Base-by-base conservation (phyloP, 208 protist species). In the Acanthamoeba triangularis region DNA sequence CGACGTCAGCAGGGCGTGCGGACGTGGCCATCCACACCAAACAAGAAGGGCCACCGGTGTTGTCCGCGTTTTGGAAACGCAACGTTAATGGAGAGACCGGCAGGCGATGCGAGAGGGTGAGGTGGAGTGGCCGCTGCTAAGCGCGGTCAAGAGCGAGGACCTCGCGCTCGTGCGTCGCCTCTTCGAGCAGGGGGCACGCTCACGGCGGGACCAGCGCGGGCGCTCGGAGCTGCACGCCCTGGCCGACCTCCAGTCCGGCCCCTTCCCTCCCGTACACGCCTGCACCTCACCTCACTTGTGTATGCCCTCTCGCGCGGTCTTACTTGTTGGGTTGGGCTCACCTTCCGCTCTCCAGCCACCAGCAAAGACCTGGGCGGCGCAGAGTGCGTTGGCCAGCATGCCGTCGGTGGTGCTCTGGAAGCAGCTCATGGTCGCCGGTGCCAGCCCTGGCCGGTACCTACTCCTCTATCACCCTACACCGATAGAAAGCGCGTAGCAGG, bases 391-490 rank as follows among this genome's bases (percentile, higher is more conserved):
- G 69, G 69, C 33, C 30, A 4, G 30, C 69, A 78, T 47, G 69
- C 69, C 69, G 10, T 78, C 69, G 3, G 33, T 78, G 33, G 44
- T 16, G 37, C 69, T 78, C 30, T 78, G 69, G 69, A 78, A 78
- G 69, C 69, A 47, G 33, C n/a, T 78, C 69, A 78, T 78, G 69
- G 37, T 16, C 69, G 69, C 69, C 20, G 25, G 69, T n/a, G 69
- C 69, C 16, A 47, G 33, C 37, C 69, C 69, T 28, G 37, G n/a
- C 16, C 11, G 33, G 69, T 78, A n/a, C 59, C 28, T 7, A 0
- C 0, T 28, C 69, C 20, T 1, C 8, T 14, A 7, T 14, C 54
- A 14, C 1, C 65, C 10, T n/a, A 74, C 18, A 74, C 18, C 18
- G 41, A 44, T 44, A 7, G 3, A 5, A 1, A 44, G 41, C 41